Base-by-base conservation (phyloP, 768 basidiomycete genomes). In the Glaciozyma antarctica region DNA sequence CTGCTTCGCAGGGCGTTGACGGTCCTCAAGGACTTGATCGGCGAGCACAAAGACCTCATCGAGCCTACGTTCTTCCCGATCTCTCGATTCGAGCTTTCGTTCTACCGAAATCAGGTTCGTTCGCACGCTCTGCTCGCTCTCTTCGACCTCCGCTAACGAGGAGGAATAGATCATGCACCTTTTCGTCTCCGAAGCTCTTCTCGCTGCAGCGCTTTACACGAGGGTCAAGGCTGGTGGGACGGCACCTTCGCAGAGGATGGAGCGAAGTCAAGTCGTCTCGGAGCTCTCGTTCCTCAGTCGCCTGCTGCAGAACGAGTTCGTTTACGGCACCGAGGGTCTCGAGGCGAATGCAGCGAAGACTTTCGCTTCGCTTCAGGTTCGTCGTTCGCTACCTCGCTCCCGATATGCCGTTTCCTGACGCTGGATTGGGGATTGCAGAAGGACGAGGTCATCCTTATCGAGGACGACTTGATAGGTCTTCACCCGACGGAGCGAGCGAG, bases 261-360 rank as follows among this genome's bases (percentile, higher is more conserved):
- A 60, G 28, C 58, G 61, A 16, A 22, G 16, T n/a, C 55, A 65
- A 7, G 28, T 62, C 17, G 52, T 71, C 19, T 17, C 24, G 21
- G 71, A 73, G 55, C 59, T 66, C 26, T 53, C 62, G 13, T 73
- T 72, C 66, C 48, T 73, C 26, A 68, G 66, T 45, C 62, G 66
- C 22, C 62, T 73, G 7, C 66, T 73, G 21, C 63, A 65, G 49
- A 67, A 70, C 65, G 73, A 73, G 69, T 73, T 73, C 26, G 68
- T 73, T 17, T 73, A 69, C 59, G 60, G 64, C 1, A 66, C 69
- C 12, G 71, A 70, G 8, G 69, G 69, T 0, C 61, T 73, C 52
- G 71, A 69, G 24, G 61, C 49, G n/a, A 73, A 73, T 60, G 69
- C 66, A 6, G 58, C 61, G 15, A 38, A 22, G 13, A 57, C 55